Evolutionary conservation across 768 basidiomycete genomes (phyloP), one percentile per base, ranked within the genome.

Genomic region (Auricularia auricula-judae): DNA sequence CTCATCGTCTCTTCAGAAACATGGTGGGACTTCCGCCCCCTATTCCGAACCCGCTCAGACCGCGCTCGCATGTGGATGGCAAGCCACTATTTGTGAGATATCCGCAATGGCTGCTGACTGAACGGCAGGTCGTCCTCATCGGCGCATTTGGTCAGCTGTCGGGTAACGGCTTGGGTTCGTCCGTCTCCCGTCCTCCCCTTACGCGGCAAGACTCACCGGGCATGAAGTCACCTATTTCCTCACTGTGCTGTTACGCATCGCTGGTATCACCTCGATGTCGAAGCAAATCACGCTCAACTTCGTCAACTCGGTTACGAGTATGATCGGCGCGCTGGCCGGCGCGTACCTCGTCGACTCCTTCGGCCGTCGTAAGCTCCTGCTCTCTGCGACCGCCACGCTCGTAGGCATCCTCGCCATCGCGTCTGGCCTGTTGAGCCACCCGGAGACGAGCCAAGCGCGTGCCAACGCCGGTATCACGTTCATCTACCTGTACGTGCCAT

Each of bases 1-100:
- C 12, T 42, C 39, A 0, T 8, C 39, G 39, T 42, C 12, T 29
- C 12, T 3, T 4, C 39, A 42, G 39, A 59, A 29, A 33, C 23
- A 8, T 84, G 78, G 77, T 85, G 82, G 82, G 82, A 84, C 69
- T 84, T 81, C 74, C 72, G 80, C 53, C 77, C 79, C 11, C 70
- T 84, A 29, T 83, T 84, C 73, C 75, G 72, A 47, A 80, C 76
- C 42, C 72, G 72, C 4, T 78, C 76, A 8, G 77, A 80, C 70
- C 73, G 82, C 62, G 80, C 80, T 69, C 74, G 82, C 33, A 76
- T 79, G 29, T 78, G 77, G 63, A 80, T 84, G 77, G 39, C 39
- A 42, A 4, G 39, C 2, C 39, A 1, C 39, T 4, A 42, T 42
- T 14, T 42, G 7, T 4, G 39, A 0, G 4, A 42, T 3, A 29